Percentiles rank a stretch among this genome's conserved stretches.
phyloP scores from a whole-genome alignment of 345 rosid genomes.

The Salix caprea region DNA sequence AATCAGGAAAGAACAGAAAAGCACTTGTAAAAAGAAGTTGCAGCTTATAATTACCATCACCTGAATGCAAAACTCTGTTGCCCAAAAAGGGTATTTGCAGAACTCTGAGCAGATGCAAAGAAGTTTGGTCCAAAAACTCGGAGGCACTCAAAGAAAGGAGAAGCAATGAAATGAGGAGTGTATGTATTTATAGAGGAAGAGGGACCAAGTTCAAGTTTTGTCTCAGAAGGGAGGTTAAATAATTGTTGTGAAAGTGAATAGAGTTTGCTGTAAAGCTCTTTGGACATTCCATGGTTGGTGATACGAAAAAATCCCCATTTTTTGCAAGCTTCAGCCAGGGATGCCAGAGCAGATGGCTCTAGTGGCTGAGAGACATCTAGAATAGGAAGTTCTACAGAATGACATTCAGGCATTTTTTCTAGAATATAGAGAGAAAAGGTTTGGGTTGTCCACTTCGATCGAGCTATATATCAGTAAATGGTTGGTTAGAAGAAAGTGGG shows the following conservation, averaged over 20 bases:
- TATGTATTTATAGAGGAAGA: constrained; percentile 28
- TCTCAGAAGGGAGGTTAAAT: constrained; percentile 28
- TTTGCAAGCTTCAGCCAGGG: constrained; percentile 31
- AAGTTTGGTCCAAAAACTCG: constrained; percentile 36
- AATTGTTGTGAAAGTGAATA: constrained; percentile 19
- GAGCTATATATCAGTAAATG: not conserved
- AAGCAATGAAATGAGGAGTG: constrained; percentile 44
- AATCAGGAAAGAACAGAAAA: not conserved
- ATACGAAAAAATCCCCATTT: constrained; percentile 44
- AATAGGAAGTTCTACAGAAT: constrained; percentile 31
- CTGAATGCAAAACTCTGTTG: constrained; percentile 26
- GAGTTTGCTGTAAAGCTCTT: constrained; percentile 25
- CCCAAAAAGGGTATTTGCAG: constrained; percentile 19
- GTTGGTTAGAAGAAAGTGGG: not conserved
- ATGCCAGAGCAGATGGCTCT: constrained; percentile 12
- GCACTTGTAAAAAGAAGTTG: not conserved
- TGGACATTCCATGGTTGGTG: constrained; percentile 36
- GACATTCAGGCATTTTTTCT: constrained; percentile 16
- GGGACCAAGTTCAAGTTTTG: constrained; percentile 36
- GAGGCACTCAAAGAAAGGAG: constrained; percentile 43
- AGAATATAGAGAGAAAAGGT: not conserved
- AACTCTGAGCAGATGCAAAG: constrained; percentile 33
- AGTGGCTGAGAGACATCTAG: constrained; percentile 33
- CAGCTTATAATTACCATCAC: constrained; percentile 5
- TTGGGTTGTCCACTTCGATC: not conserved